Percentiles rank a stretch among this genome's conserved stretches.
These are phyloP conservation scores for Pulicaria dysenterica DNA, from an alignment of 129 eudicot genomes.

Conservation along the genomic window DNA sequence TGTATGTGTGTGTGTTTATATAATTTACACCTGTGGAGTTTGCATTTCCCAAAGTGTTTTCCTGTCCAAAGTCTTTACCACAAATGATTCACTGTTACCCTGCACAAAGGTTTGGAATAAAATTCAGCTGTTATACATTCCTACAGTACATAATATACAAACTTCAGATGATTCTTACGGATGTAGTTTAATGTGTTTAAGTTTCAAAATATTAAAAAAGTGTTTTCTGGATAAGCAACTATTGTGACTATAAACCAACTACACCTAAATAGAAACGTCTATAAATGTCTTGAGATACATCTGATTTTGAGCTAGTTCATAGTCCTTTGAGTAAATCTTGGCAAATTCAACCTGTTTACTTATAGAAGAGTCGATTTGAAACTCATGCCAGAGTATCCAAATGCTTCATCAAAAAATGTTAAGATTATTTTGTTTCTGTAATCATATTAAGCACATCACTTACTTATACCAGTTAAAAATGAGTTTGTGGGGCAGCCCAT, in stretches of 20 bases:
- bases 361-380: not conserved
- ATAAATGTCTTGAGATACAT: not conserved
- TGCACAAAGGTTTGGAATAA: slow-evolving; percentile 31
- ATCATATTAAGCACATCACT: no score
- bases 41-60: slow-evolving; percentile 99
- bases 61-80: slow-evolving; percentile 89
- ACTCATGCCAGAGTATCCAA: slow-evolving; percentile 13
- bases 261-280: not conserved
- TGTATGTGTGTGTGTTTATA: not conserved
- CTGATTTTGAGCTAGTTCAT: not conserved
- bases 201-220: not conserved
- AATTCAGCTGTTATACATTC: slow-evolving; percentile 19
- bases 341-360: slow-evolving; percentile 1
- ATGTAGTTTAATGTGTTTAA: not conserved
- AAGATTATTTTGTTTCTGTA: not conserved
- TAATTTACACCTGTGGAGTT: slow-evolving; percentile 81
- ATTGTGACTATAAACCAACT: not conserved
- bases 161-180: not conserved
- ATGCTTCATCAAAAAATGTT: not conserved
- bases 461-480: not conserved
- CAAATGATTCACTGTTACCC: slow-evolving; percentile 84
- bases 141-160: slow-evolving; percentile 5
- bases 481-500: no score
- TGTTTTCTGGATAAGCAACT: slow-evolving; percentile 7
- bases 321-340: not conserved